Percentiles rank a stretch among this genome's conserved stretches.
These are phyloP conservation scores for Wickerhamiella dianesei DNA, from an alignment of 805 yeast species.

Conservation along the genomic window DNA sequence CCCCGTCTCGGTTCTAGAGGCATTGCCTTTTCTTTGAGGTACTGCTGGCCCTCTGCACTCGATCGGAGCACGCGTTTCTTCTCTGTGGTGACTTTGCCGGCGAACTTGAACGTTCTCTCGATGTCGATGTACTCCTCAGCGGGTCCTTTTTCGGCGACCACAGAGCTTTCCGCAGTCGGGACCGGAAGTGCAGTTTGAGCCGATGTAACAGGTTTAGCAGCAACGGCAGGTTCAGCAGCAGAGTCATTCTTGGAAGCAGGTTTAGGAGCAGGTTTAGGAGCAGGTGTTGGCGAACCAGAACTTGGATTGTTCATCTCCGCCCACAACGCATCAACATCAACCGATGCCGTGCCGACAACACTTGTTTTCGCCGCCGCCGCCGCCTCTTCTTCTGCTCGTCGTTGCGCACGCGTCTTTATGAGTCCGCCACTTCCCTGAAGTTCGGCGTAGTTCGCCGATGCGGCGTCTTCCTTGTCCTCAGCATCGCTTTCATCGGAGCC, in stretches of 20 bases:
- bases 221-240: neutral
- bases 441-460: slow-evolving; percentile 33
- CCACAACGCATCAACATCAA: slow-evolving; percentile 44
- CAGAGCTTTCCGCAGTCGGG: no score
- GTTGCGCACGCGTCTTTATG: slow-evolving; percentile 55
- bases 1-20: slow-evolving; percentile 12
- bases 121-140: slow-evolving; percentile 48
- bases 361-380: slow-evolving; percentile 16
- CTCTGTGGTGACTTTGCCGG: slow-evolving; percentile 70
- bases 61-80: slow-evolving; percentile 60
- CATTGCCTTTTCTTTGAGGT: slow-evolving; percentile 30
- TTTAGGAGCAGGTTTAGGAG: neutral
- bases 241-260: slow-evolving; percentile 1
- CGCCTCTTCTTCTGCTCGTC: slow-evolving; percentile 26
- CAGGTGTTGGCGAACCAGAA: no score
- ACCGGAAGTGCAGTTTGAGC: no score
- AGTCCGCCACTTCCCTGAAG: slow-evolving; percentile 54
- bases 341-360: slow-evolving; percentile 22
- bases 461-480: slow-evolving; percentile 27
- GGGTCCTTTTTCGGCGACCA: neutral
- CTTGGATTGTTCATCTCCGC: slow-evolving; percentile 37
- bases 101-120: slow-evolving; percentile 70
- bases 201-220: neutral
- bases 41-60: slow-evolving; percentile 82
- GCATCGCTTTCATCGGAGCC: slow-evolving; percentile 26